Evolutionary conservation across 441 rosid genomes (phyloP), one percentile per base, ranked within the genome.

Genomic region (Gossypium trilobum): DNA sequence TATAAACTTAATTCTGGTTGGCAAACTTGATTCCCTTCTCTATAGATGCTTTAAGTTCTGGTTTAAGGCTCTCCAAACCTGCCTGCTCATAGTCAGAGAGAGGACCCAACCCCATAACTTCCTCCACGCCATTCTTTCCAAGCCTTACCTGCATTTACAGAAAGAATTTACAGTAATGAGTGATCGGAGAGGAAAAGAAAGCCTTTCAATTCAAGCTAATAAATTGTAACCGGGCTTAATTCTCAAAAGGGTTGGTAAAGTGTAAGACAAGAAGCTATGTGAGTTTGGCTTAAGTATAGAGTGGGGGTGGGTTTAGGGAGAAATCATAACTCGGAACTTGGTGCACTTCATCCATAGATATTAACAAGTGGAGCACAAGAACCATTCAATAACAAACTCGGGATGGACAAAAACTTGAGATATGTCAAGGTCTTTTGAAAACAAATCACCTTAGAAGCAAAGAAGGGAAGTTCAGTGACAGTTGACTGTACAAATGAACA

Each of bases 71-170:
- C 78, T 92, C 97, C 77, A 94, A 82, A 25, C 97, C 97, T 79
- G 87, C 81, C 75, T 89, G 85, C 72, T 94, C 97, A 2, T 62
- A 91, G 78, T 87, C 97, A 4, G 97, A 90, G 23, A 94, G 88
- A 42, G 92, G 60, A 4, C 99, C 97, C 74, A 92, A 77, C 19
- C 88, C 97, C 11, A 90, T 70, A 70, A 92, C 86, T 84, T 95
- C 97, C 77, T 95, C 97, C 73, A 88, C 93, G 0, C 97, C 97
- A 4, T 87, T 87, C 93, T 88, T 91, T 63, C 97, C 99, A 48
- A 94, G 85, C 80, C 87, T 89, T 81, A 94, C 97, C 99, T 94
- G 88, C 78, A 77, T 44, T 48, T 10, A 20, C 25, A 57, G 55
- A 5, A 0, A 10, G 67, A 1, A 7, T 19, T 62, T 62, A 17